Evolutionary conservation across 1,284 basidiomycete genomes (phyloP), one percentile per base, ranked within the genome.

Genomic region (Kwoniella shivajii): DNA sequence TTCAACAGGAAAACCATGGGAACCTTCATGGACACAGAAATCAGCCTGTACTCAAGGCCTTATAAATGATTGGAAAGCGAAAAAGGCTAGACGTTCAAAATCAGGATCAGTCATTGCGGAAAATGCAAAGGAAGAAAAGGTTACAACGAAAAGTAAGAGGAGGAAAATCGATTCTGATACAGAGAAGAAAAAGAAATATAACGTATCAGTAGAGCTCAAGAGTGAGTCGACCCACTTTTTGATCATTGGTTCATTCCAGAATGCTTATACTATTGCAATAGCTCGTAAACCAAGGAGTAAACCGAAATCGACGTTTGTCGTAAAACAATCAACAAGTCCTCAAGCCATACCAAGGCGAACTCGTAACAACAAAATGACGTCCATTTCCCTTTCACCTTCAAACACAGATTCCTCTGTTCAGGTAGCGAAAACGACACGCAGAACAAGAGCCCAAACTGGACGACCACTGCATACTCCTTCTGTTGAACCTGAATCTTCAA

Each of bases 21-120:
- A 54, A 30, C 66, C 68, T 3, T 63, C 65, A 1, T 76, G 74
- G 74, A 68, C 68, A 31, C 26, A 48, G 9, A 67, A 63, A 45
- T 36, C 49, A 7, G 57, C 54, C 10, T 65, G 62, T 22, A 66
- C 69, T 6, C 46, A 53, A 6, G 61, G 46, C 0, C 43, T 72
- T 26, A 61, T 71, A 26, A 36, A 57, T 11, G 64, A 70, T 4
- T 74, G 72, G 72, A 64, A 66, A 29, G 46, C 11, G 16, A 62
- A 59, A 48, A 68, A 66, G 34, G 45, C 43, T 4, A 18, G 34
- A 34, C 34, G 27, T 53, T 65, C 53, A 45, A 20, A 27, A 29
- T 22, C 18, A 22, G 48, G 7, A 44, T 14, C 43, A 58, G 18
- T 42, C 24, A 36, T 41, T 26, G 34, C 49, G 44, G 55, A 37